Conservation (phyloP, 805 yeast species). For the Candida vartiovaarae region DNA sequence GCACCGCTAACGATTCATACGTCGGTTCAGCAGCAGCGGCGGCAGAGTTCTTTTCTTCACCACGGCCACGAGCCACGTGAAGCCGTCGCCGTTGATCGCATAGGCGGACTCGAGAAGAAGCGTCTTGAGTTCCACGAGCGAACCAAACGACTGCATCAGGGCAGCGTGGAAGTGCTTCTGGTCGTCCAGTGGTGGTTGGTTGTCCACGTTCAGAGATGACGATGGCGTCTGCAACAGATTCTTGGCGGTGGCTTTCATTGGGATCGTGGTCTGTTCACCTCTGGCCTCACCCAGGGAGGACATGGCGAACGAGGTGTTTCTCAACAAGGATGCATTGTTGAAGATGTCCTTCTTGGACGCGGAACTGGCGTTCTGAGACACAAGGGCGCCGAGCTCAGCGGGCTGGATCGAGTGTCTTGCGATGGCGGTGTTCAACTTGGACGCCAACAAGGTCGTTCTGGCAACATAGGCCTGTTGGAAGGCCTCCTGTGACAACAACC, state of each 20-base stretch:
- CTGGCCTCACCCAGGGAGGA: conserved; percentile 26
- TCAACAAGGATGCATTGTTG: conserved; percentile 33
- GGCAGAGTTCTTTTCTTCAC: conserved; percentile 21
- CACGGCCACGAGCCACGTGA: conserved; percentile 78
- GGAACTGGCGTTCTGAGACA: conserved; percentile 24
- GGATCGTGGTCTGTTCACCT: conserved; percentile 8
- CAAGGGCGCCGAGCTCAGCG: conserved; percentile 19
- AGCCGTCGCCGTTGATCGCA: conserved; percentile 82
- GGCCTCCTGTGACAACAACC: conserved; percentile 41
- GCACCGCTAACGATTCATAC: conserved; percentile 49
- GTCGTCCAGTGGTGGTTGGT: conserved; percentile 28
- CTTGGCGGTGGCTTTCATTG: neutral
- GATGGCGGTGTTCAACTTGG: conserved; percentile 32
- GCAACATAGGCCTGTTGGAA: conserved; percentile 45
- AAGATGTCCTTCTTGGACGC: conserved; percentile 26
- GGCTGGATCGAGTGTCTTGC: conserved; percentile 18
- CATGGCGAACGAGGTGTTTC: conserved; percentile 32
- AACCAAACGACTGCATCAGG: conserved; percentile 43
- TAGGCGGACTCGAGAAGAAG: conserved; percentile 62
- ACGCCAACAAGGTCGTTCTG: conserved; percentile 4
- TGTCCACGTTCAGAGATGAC: conserved; percentile 27
- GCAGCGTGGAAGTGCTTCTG: neutral
- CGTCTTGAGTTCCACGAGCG: conserved; percentile 66
- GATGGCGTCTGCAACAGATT: conserved; percentile 42
- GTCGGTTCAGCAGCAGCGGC: conserved; percentile 6